phyloP scores from a whole-genome alignment of 2,329 filamentous ascomycete genomes.

The Pseudodiploospora longispora region DNA sequence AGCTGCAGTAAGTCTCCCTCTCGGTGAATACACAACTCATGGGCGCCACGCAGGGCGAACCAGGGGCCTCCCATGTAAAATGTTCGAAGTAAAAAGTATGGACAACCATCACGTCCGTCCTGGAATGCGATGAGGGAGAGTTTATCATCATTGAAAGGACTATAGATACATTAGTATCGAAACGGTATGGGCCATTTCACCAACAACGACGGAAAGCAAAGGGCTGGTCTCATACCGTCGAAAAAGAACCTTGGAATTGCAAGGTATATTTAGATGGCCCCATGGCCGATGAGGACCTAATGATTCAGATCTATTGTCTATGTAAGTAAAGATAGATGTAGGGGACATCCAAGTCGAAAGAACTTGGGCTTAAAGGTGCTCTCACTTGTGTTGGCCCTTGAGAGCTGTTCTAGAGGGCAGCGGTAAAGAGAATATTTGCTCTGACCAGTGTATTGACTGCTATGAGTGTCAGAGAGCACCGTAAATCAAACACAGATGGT shows the following conservation, averaged over 20 bases:
- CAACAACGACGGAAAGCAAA: neutral
- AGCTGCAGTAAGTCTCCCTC: conserved; percentile 41
- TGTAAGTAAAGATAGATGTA: neutral
- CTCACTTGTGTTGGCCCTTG: conserved; percentile 30
- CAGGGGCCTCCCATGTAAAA: conserved; percentile 31
- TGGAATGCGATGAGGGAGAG: conserved; percentile 47
- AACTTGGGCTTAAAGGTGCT: too few relatives aligned
- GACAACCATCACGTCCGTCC: conserved; percentile 32
- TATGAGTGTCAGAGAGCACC: conserved; percentile 7
- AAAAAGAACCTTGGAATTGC: conserved; percentile 44
- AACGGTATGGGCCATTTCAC: neutral
- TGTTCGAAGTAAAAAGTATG: conserved; percentile 40
- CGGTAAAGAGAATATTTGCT: conserved; percentile 50
- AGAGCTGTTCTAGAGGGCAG: conserved; percentile 43
- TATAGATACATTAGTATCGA: conserved; percentile 16
- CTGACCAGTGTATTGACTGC: conserved; percentile 51
- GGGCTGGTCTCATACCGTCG: conserved; percentile 35
- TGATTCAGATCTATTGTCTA: conserved; percentile 32
- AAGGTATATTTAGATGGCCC: conserved; percentile 35
- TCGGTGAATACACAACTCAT: conserved; percentile 46
- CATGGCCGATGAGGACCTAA: conserved; percentile 37
- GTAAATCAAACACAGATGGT: neutral
- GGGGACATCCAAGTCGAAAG: neutral
- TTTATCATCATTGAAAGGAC: conserved; percentile 47
- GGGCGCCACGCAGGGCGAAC: conserved; percentile 43